Percentiles rank a stretch among this genome's conserved stretches.
Conservation (phyloP, 371 early-diverging fungal genomes). For the Haplosporangium sp. region DNA sequence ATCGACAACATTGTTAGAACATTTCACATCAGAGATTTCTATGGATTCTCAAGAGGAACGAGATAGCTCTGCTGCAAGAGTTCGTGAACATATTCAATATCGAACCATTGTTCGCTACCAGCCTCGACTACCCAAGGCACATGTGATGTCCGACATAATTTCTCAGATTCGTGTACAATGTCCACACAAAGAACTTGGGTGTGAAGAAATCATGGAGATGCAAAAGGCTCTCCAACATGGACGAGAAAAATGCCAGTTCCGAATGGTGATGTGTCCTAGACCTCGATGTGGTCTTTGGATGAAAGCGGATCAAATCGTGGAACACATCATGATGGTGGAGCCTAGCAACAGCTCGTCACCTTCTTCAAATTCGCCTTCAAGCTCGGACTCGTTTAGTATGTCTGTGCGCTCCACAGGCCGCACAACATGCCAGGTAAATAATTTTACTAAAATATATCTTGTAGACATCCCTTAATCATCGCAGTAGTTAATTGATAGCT, state of each 20-base stretch:
- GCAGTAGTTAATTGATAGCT: background rate
- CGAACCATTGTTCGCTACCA: slow-evolving; percentile 50
- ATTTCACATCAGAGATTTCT: background rate
- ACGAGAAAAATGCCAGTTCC: slow-evolving; percentile 36
- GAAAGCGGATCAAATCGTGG: slow-evolving; percentile 49
- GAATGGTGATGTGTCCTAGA: slow-evolving; percentile 46
- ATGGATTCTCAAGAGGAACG: slow-evolving; percentile 1
- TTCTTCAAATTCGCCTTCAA: background rate
- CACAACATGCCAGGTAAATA: slow-evolving; percentile 12
- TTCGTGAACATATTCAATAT: slow-evolving; percentile 29
- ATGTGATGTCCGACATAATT: slow-evolving; percentile 55
- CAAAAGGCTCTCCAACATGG: slow-evolving; percentile 37
- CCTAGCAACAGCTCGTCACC: background rate
- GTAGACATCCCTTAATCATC: background rate
- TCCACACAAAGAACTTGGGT: slow-evolving; percentile 36
- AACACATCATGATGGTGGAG: slow-evolving; percentile 48
- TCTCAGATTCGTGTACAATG: slow-evolving; percentile 51
- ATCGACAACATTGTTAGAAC: background rate
- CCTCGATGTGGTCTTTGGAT: slow-evolving; percentile 45
- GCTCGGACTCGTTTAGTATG: slow-evolving; percentile 14
- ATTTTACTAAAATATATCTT: background rate
- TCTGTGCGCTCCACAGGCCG: slow-evolving; percentile 9
- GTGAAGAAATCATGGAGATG: slow-evolving; percentile 42
- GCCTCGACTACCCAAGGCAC: slow-evolving; percentile 49
- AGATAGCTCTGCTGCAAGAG: background rate